phyloP scores from a whole-genome alignment of 805 yeast genomes.

The Wickerhamiella allomyrinae region DNA sequence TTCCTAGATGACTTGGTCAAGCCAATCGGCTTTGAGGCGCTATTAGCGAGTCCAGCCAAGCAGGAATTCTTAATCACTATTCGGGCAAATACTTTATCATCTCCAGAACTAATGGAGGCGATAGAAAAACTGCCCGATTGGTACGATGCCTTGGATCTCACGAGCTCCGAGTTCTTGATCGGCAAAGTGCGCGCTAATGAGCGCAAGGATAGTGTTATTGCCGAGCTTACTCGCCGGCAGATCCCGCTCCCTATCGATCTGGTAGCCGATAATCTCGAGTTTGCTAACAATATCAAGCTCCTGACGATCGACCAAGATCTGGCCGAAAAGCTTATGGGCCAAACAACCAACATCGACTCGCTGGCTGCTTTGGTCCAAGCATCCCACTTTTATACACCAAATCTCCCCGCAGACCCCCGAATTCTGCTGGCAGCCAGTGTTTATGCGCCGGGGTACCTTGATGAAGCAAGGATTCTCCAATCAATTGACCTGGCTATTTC shows the following conservation, averaged over 20 bases:
- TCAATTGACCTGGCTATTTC: background rate
- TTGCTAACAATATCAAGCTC: constrained; percentile 8
- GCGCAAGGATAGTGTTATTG: background rate
- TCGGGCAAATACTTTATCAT: background rate
- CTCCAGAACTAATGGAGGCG: constrained; percentile 4
- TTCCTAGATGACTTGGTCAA: background rate
- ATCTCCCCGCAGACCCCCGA: constrained; percentile 5
- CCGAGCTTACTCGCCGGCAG: constrained; percentile 9
- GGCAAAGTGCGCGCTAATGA: background rate
- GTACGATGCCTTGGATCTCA: constrained; percentile 10
- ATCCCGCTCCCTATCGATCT: constrained; percentile 6
- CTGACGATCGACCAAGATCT: constrained; percentile 2
- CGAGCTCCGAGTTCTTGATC: constrained; percentile 8
- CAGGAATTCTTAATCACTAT: background rate
- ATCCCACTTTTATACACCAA: constrained; percentile 4
- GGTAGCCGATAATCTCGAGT: background rate
- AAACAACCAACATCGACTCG: constrained; percentile 1
- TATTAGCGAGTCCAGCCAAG: background rate
- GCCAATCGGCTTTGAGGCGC: background rate
- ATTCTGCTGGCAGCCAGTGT: constrained; percentile 12
- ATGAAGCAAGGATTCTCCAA: background rate
- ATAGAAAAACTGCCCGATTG: constrained; percentile 10
- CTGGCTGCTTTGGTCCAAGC: constrained; percentile 11
- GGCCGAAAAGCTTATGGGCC: constrained; percentile 3
- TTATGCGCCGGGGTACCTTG: constrained; percentile 8